A percentile compares a stretch with the other conserved stretches of the same genome.
These are phyloP conservation scores for Sporothrix variecibatus DNA, from an alignment of 2,329 filamentous ascomycete species.

Conservation along the genomic window DNA sequence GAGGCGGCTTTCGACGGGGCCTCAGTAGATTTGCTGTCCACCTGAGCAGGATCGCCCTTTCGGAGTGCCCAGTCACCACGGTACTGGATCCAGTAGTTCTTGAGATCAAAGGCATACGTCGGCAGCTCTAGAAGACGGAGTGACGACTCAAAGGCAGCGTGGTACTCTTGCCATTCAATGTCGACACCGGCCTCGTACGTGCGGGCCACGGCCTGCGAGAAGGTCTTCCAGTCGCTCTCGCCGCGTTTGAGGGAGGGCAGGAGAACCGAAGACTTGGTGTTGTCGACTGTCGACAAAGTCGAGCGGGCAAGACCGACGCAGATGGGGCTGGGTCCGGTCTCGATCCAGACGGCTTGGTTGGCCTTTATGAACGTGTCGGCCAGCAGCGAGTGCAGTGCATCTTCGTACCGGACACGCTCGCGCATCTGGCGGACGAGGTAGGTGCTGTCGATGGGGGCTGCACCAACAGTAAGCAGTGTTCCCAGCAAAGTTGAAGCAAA, in stretches of 20 bases:
- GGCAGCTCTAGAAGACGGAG: slow-evolving; percentile 62
- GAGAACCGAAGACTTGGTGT: slow-evolving; percentile 51
- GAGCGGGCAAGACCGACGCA: slow-evolving; percentile 66
- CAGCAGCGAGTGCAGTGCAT: slow-evolving; percentile 67
- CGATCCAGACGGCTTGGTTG: slow-evolving; percentile 68
- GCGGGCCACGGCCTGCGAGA: slow-evolving; percentile 41
- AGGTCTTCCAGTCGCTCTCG: slow-evolving; percentile 65
- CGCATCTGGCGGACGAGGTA: slow-evolving; percentile 54
- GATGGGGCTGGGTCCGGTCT: slow-evolving; percentile 72
- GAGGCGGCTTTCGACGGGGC: slow-evolving; percentile 31
- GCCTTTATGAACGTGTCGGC: slow-evolving; percentile 51
- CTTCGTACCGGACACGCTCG: slow-evolving; percentile 57
- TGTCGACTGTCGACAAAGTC: slow-evolving; percentile 54
- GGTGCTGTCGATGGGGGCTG: slow-evolving; percentile 45
- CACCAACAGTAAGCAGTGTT: slow-evolving; percentile 55
- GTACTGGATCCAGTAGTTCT: slow-evolving; percentile 69
- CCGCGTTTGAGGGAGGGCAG: slow-evolving; percentile 61
- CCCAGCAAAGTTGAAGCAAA: slow-evolving; percentile 70
- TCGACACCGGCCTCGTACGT: slow-evolving; percentile 52
- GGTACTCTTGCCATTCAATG: slow-evolving; percentile 71
- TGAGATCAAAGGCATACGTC: slow-evolving; percentile 70
- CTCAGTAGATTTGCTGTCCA: slow-evolving; percentile 32
- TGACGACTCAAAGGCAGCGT: slow-evolving; percentile 50
- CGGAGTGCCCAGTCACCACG: slow-evolving; percentile 70
- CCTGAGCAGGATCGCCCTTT: slow-evolving; percentile 55